phyloP scores from a whole-genome alignment of 1,139 yeast species.

The Wickerhamomyces sp. region DNA sequence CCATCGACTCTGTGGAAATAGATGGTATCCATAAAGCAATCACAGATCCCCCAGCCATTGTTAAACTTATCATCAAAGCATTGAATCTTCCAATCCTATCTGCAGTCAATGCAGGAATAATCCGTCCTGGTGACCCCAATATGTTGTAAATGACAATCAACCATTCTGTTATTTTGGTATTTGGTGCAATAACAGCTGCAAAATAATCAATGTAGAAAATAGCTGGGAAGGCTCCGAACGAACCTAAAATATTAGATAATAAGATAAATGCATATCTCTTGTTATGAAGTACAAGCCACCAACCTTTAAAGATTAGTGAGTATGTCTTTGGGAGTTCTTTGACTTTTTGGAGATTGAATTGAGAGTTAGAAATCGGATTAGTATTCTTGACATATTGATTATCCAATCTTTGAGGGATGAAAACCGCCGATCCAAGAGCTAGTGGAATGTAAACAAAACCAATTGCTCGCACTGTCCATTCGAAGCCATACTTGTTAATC shows the following conservation, averaged over 20 bases:
- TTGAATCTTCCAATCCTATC: conserved; percentile 18
- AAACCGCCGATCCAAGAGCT: conserved; percentile 6
- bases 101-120: conserved; percentile 16
- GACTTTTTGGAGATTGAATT: conserved; percentile 8
- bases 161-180: conserved; percentile 9
- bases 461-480: conserved; percentile 17
- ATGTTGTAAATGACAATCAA: conserved; percentile 17
- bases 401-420: conserved; percentile 15
- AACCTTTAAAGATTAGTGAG: conserved; percentile 5
- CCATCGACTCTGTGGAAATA: conserved; percentile 9
- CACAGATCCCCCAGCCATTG: conserved; percentile 6
- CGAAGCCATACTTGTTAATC: conserved; percentile 12
- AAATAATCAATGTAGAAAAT: conserved; percentile 21
- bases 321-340: conserved; percentile 10
- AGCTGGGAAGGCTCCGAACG: conserved; percentile 20
- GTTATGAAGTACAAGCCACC: conserved; percentile 11
- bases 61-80: conserved; percentile 8
- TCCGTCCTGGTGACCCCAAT: conserved; percentile 19
- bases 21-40: conserved; percentile 16
- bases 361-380: conserved; percentile 16
- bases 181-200: conserved; percentile 15
- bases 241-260: conserved; percentile 13
- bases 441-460: conserved; percentile 19
- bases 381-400: conserved; percentile 7
- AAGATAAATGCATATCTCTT: conserved; percentile 8